These are phyloP conservation scores for Acanthochlamys bracteata DNA, from an alignment of 106 monocot species.

Conservation along the genomic window DNA sequence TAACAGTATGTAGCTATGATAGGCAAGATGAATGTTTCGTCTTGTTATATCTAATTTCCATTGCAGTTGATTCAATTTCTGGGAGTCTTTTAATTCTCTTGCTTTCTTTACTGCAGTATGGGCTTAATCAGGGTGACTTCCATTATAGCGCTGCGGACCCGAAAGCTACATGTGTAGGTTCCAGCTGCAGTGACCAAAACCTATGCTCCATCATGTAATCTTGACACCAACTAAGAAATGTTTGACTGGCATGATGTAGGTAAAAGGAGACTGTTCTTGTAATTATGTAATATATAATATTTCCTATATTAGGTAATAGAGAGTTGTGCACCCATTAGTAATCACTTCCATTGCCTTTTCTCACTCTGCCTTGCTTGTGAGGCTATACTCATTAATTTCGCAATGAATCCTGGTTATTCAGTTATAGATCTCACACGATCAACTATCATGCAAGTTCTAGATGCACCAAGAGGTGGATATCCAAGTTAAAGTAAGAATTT, in stretches of 20 bases:
- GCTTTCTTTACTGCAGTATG: constrained; percentile 17
- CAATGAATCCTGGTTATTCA: too few species aligned
- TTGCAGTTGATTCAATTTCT: not conserved
- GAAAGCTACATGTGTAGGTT: not conserved
- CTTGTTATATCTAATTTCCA: not conserved
- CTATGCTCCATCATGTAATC: not conserved
- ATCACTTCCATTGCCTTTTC: too few species aligned
- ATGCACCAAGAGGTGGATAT: too few species aligned
- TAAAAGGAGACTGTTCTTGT: not conserved
- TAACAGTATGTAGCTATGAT: too few species aligned
- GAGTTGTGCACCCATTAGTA: not conserved
- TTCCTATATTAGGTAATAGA: not conserved
- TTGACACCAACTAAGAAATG: not conserved
- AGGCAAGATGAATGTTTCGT: not conserved
- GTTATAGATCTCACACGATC: too few species aligned
- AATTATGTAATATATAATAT: not conserved
- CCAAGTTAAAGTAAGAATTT: too few species aligned
- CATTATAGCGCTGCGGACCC: not conserved
- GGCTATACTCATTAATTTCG: too few species aligned
- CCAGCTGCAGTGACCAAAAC: not conserved
- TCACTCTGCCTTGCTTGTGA: too few species aligned
- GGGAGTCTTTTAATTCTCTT: not conserved
- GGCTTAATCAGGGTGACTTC: constrained; percentile 16
- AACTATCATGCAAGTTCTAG: too few species aligned
- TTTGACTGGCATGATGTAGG: too few species aligned